Percentiles rank a stretch among this genome's conserved stretches.
These are phyloP conservation scores for Hypoxylon cercidicola DNA, from an alignment of 495 filamentous ascomycete species.

Conservation along the genomic window DNA sequence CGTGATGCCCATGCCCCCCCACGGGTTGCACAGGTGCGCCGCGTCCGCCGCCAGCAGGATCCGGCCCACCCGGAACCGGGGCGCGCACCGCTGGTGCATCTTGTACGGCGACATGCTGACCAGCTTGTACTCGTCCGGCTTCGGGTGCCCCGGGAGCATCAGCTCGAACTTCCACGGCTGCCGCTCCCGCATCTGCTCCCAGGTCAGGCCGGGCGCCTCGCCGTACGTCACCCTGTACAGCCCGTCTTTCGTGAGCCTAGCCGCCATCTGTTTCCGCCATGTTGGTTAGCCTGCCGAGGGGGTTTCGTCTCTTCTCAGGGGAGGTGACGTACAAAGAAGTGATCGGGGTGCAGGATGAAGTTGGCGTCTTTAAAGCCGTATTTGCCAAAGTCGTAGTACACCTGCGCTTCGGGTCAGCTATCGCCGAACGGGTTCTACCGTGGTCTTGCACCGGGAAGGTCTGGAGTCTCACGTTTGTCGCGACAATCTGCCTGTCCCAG, in stretches of 20 bases:
- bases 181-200: constrained; percentile 62
- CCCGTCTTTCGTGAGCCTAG: constrained; percentile 65
- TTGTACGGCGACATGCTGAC: constrained; percentile 67
- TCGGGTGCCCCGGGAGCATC: constrained; percentile 68
- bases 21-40: constrained; percentile 67
- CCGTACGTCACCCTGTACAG: constrained; percentile 71
- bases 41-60: constrained; percentile 70
- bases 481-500: constrained; percentile 67
- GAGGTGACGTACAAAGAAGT: constrained; percentile 57
- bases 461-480: constrained; percentile 64
- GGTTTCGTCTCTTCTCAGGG: neutral
- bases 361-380: constrained; percentile 66
- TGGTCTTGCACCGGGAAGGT: too few relatives aligned
- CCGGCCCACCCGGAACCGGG: constrained; percentile 64
- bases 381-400: constrained; percentile 66
- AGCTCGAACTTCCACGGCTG: constrained; percentile 64
- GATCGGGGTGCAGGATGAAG: constrained; percentile 67
- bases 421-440: neutral
- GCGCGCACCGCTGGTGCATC: constrained; percentile 70
- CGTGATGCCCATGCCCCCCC: constrained; percentile 69
- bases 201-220: constrained; percentile 60
- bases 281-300: neutral
- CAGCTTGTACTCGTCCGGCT: constrained; percentile 66
- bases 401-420: constrained; percentile 44
- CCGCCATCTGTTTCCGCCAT: constrained; percentile 59